Evolutionary conservation across 345 rosid species (phyloP), one percentile per base, ranked within the genome.

Genomic region (Eutrema yunnanense): DNA sequence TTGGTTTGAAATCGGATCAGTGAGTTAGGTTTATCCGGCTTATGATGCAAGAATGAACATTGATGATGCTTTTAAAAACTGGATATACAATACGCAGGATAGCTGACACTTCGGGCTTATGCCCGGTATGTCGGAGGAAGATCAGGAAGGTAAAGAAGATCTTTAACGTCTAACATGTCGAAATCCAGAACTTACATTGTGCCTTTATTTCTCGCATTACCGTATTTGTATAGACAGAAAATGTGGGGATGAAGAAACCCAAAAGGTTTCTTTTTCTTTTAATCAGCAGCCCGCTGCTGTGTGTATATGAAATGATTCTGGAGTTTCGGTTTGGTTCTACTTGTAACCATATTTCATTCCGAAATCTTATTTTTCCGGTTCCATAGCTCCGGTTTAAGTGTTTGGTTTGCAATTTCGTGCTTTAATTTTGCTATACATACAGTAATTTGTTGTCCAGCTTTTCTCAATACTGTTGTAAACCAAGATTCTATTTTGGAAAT

Each of bases 81-180:
- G 43, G 11, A 37, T 62, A 42, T 16, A 19, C 47, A 13, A 22
- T 72, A 22, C 33, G 84, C 96, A 95, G 99, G 90, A 88, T 95
- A 60, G 84, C 86, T 29, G 97, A 89, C 78, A 91, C 88, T 11
- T 79, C 79, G 5, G 96, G 96, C 7, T 85, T 83, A 10, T 95
- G 97, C 70, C 97, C 99, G 0, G 81, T 95, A 50, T 95, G 99
- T 62, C 87, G 86, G 32, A 80, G 92, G 82, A 85, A 75, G 61
- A 90, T 95, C 86, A 95, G 84, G 89, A 95, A 95, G 81, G 96
- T 95, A 26, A 83, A 92, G 82, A 90, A 82, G 86, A 90, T 95
- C 80, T 95, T 92, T 38, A 88, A 77, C 62, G 80, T 65, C 57
- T 77, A 77, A 65, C 72, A 42, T 4, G 1, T 16, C 14, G 9